Percentiles rank a stretch among this genome's conserved stretches.
These are phyloP conservation scores for Luvunga scandens DNA, from an alignment of 345 rosid species.

Conservation along the genomic window DNA sequence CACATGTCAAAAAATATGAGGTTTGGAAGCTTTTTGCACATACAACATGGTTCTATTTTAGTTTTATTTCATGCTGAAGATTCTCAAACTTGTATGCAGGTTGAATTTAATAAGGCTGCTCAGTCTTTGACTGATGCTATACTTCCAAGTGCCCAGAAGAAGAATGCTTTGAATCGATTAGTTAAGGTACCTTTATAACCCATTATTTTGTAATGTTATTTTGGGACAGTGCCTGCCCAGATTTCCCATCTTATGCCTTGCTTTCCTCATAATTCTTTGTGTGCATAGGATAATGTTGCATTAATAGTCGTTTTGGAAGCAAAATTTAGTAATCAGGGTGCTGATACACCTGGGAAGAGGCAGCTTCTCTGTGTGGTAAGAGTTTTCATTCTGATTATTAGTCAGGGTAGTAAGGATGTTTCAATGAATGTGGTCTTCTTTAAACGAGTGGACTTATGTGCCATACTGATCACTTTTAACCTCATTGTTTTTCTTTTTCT, in stretches of 20 bases:
- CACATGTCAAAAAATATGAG: conserved; percentile 98
- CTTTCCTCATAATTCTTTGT: conserved; percentile 20
- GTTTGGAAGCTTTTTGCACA: conserved; percentile 33
- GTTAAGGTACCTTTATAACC: conserved; percentile 58
- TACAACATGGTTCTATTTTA: neutral
- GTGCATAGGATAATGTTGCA: conserved; percentile 82
- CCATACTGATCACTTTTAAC: neutral
- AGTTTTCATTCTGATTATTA: neutral
- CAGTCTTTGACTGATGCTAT: conserved; percentile 94
- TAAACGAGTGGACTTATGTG: neutral
- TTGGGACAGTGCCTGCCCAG: conserved; percentile 2
- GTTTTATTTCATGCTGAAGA: conserved; percentile 19
- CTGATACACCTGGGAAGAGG: conserved; percentile 78
- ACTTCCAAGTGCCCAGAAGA: conserved; percentile 79
- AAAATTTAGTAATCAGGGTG: conserved; percentile 83
- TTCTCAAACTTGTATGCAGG: conserved; percentile 41
- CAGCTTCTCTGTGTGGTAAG: conserved; percentile 97
- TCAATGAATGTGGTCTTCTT: neutral
- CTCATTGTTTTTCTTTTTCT: neutral
- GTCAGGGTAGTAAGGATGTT: neutral
- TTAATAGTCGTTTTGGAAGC: conserved; percentile 90
- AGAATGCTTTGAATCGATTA: conserved; percentile 78
- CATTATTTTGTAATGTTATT: conserved; percentile 1
- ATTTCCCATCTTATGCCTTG: neutral
- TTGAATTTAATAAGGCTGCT: conserved; percentile 98